Evolutionary conservation across 192 early-diverging fungal genomes (phyloP), one percentile per base, ranked within the genome.

Genomic region (Pilaira anomala): DNA sequence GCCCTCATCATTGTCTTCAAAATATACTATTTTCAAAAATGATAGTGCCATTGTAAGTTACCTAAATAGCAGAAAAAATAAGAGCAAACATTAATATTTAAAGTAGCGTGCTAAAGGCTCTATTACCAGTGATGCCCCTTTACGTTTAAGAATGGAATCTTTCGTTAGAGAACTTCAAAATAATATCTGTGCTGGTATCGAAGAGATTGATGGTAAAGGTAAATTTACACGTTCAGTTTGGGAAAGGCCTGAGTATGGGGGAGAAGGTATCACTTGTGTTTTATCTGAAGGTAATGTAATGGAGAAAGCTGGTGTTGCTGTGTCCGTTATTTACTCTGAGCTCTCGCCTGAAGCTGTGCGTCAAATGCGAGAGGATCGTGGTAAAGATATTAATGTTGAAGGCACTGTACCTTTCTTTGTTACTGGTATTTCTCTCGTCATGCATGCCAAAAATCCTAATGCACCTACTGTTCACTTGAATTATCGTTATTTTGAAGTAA

Each of bases 401-500:
- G 82, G 79, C 58, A 74, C 85, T 22, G 75, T 85, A 45, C 85
- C 86, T 26, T 93, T 91, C 69, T 93, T 93, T 72, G 95, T 88
- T 0, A 89, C 93, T 0, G 97, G 95, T 3, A 90, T 95, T 48
- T 91, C 87, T 18, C 83, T 92, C 46, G 93, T 98, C 22, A 88
- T 96, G 74, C 96, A 98, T 58, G 94, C 94, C 16, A 86, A 87
- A 71, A 98, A 98, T 74, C 96, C 96, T 6, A 82, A 90, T 64
- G 92, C 89, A 7, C 97, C 97, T 5, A 99, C 97, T 0, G 87
- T 93, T 7, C 97, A 99, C 66, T 82, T 93, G 71, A 99, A 99
- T 80, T 99, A 94, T 75, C 86, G 97, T 6, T 96, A 97, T 73
- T 97, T 99, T 83, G 97, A 99, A 59, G 82, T 98, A 5, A 83